Evolutionary conservation across 2,329 filamentous ascomycete genomes (phyloP).

Genomic region (Phialophora macrospora): DNA sequence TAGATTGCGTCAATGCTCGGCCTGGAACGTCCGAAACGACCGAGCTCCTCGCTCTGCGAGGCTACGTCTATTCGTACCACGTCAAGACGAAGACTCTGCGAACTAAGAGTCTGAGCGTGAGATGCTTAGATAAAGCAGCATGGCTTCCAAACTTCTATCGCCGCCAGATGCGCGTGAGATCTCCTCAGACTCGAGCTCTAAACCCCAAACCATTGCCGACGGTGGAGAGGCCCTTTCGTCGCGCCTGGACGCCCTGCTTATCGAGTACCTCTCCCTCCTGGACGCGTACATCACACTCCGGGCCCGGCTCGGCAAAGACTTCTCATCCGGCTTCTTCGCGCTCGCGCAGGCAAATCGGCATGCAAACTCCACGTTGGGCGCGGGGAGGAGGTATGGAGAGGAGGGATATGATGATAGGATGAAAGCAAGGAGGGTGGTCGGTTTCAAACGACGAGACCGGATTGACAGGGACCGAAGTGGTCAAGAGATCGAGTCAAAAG

Average conservation of each 20-base stretch:
- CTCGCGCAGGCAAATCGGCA: conserved; percentile 57
- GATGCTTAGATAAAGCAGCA: neutral
- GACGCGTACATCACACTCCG: conserved; percentile 41
- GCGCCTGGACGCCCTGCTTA: conserved; percentile 36
- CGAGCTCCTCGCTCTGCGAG: conserved; percentile 22
- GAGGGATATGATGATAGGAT: conserved; percentile 59
- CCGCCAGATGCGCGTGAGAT: conserved; percentile 25
- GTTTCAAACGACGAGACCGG: conserved; percentile 18
- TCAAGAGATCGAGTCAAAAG: conserved; percentile 28
- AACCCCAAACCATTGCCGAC: neutral
- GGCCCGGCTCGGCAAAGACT: conserved; percentile 33
- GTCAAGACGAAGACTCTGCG: neutral
- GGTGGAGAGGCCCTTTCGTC: conserved; percentile 15
- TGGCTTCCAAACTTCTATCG: conserved; percentile 23
- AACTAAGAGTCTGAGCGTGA: neutral
- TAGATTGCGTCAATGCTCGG: conserved; percentile 30
- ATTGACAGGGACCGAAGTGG: conserved; percentile 32
- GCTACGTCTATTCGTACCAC: neutral
- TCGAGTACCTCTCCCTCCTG: conserved; percentile 37
- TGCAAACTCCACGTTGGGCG: conserved; percentile 46
- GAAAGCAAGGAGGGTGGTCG: conserved; percentile 50
- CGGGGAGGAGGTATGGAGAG: conserved; percentile 52
- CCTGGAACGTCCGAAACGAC: conserved; percentile 29
- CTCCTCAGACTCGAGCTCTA: conserved; percentile 7
- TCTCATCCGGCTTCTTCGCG: conserved; percentile 50